Conservation (phyloP, 495 filamentous ascomycete species). For the Aspergillus carlsbadensis region DNA sequence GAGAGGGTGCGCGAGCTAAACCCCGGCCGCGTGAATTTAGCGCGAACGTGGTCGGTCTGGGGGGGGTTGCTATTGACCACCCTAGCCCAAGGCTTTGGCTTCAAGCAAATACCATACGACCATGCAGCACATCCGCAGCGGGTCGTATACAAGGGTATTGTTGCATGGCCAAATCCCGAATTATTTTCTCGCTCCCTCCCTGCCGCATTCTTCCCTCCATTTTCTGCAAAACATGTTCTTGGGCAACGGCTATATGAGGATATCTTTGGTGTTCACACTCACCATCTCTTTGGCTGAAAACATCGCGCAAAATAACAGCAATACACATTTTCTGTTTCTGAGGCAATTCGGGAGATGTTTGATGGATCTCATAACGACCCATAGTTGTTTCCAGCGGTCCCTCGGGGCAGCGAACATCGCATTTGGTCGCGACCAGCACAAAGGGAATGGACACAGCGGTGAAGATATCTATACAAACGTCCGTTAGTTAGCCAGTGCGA, state of each 20-base stretch:
- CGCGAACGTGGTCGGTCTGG: constrained; percentile 30
- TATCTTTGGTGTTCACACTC: constrained; percentile 36
- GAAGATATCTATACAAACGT: constrained; percentile 57
- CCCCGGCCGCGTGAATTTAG: constrained; percentile 24
- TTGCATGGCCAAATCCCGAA: constrained; percentile 1
- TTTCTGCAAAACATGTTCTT: background rate
- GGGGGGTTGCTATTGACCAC: constrained; percentile 24
- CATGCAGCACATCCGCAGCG: background rate
- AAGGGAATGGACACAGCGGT: constrained; percentile 65
- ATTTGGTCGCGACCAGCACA: constrained; percentile 81
- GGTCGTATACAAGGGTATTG: constrained; percentile 10
- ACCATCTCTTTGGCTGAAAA: constrained; percentile 66
- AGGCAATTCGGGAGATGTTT: constrained; percentile 66
- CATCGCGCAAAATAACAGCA: constrained; percentile 67
- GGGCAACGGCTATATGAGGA: background rate
- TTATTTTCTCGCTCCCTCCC: background rate
- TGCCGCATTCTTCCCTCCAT: background rate
- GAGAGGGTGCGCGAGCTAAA: constrained; percentile 34
- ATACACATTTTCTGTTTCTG: constrained; percentile 78
- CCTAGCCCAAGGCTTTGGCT: background rate
- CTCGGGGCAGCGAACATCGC: constrained; percentile 62
- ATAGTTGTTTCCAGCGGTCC: constrained; percentile 49
- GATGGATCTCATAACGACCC: constrained; percentile 65
- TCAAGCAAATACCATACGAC: constrained; percentile 1
- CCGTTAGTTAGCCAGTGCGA: background rate